These are phyloP conservation scores for Aureobasidium lini DNA, from an alignment of 2,329 filamentous ascomycete genomes.

Conservation along the genomic window DNA sequence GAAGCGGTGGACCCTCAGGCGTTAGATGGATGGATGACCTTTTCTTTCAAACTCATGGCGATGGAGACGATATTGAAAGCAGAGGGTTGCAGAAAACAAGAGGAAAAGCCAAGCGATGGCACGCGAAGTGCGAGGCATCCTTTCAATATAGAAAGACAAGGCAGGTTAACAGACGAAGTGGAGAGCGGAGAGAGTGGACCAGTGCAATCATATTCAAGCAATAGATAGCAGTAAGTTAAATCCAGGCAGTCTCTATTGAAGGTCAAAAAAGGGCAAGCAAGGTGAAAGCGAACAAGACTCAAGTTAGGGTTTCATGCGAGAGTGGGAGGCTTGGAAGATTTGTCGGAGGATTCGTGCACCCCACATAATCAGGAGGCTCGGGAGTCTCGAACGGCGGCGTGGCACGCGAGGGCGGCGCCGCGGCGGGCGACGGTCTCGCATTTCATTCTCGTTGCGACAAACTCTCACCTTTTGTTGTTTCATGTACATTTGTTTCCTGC, in stretches of 20 bases:
- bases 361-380: not conserved
- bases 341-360: not conserved
- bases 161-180: too few species aligned
- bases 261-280: not conserved
- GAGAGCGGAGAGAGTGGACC: too few species aligned
- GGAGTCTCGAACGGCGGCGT: not conserved
- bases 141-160: too few species aligned
- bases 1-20: not conserved
- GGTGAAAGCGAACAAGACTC: too few species aligned
- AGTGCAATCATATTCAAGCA: too few species aligned
- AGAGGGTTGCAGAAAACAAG: too few species aligned
- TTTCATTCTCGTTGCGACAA: not conserved
- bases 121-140: too few species aligned
- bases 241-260: not conserved
- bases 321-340: not conserved
- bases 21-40: not conserved
- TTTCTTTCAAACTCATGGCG: not conserved
- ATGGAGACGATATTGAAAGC: too few species aligned
- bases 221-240: too few species aligned
- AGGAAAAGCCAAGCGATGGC: too few species aligned
- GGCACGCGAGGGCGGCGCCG: not conserved
- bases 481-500: not conserved
- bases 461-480: not conserved
- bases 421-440: not conserved
- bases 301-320: not conserved